Base-by-base conservation (phyloP, 2,329 filamentous ascomycete species). In the Rhynchosporium secalis region DNA sequence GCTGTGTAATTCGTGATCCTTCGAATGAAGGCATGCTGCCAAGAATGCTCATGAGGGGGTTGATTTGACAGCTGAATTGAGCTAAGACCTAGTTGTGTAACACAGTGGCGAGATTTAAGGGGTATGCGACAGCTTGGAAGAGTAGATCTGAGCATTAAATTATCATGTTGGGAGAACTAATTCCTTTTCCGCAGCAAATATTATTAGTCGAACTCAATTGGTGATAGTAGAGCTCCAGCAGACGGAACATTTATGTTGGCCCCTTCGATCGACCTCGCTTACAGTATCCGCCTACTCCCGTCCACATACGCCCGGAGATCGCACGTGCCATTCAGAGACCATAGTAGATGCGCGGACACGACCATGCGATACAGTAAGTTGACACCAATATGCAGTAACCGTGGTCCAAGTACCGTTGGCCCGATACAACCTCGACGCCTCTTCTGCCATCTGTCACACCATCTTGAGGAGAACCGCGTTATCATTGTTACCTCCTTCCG, bases 21-120 rank as follows among this genome's bases (percentile, higher is more conserved):
- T 56, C 52, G 40, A 26, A 45, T 13, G 41, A 31, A 43, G 52
- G 52, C 52, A 2, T 56, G 29, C 12, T 56, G 52, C 52, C 52
- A 56, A 56, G 52, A 31, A 45, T 29, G 31, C 29, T 31, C 26
- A 15, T n/a, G 26, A 31, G 52, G 43, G 26, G 52, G 38, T 45
- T 56, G 52, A 56, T 56, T 56, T 38, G 52, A 56, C 41, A 40
- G 49, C 49, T 3, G 33, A 36, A 13, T 10, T 31, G 6, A 43
- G 20, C 26, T 56, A 43, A 12, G 38, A 31, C 52, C 38, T 31
- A 31, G 28, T 45, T 28, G 52, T 45, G 20, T 9, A 29, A 33
- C 28, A 45, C 9, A 26, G 45, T 20, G 20, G 28, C 36, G 52
- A 56, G 29, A 56, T 56, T 56, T 13, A 26, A 56, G 52, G 51